phyloP scores from a whole-genome alignment of 2,329 filamentous ascomycete genomes.

The Monosporascus sp. region DNA sequence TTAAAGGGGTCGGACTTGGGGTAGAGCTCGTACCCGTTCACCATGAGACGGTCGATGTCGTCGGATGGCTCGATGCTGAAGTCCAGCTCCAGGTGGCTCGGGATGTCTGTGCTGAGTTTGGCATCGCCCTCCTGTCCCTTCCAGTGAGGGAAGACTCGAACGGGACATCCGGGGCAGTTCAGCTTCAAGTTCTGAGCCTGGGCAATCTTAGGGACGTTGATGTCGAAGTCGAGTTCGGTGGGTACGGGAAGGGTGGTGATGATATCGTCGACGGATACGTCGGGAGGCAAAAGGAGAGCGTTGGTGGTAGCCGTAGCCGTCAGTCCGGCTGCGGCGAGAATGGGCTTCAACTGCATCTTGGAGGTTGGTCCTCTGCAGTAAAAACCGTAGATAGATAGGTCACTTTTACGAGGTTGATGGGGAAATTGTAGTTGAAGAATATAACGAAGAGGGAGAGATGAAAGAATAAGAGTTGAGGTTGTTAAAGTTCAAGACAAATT shows the following conservation, averaged over 20 bases:
- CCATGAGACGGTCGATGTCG: constrained; percentile 40
- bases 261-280: constrained; percentile 17
- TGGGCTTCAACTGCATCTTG: constrained; percentile 28
- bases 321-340: constrained; percentile 29
- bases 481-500: no score
- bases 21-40: constrained; percentile 59
- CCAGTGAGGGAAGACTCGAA: constrained; percentile 10
- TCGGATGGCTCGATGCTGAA: constrained; percentile 45
- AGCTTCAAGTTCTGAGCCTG: constrained; percentile 20
- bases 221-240: constrained; percentile 8
- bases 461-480: no score
- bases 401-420: no score
- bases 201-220: constrained; percentile 9
- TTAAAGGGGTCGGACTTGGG: constrained; percentile 43
- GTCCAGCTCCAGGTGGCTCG: constrained; percentile 45
- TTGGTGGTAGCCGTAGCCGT: constrained; percentile 26
- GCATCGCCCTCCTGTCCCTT: constrained; percentile 3
- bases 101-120: constrained; percentile 21
- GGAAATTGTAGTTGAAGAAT: no score
- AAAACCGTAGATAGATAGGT: no score
- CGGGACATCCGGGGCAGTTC: constrained; percentile 25
- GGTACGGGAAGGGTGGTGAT: constrained; percentile 25
- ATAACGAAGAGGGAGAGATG: no score
- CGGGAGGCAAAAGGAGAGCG: constrained; percentile 25
- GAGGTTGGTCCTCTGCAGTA: background rate